Evolutionary conservation across 306 rosid genomes (phyloP).

Genomic region (Prunus persica): Prunus_persica_NCBIv2 NC_034013.1:13539501-13540000

Average conservation of each 20-base stretch:
- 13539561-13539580: constrained; percentile 28
- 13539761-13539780: constrained; percentile 34
- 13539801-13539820: constrained; percentile 16
- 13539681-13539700: constrained; percentile 27
- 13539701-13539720: constrained; percentile 29
- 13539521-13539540: constrained; percentile 32
- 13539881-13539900: constrained; percentile 39
- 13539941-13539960: constrained; percentile 80
- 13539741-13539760: constrained; percentile 19
- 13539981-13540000: constrained; percentile 54
- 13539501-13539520: constrained; percentile 36
- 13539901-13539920: constrained; percentile 47
- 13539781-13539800: constrained; percentile 26
- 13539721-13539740: constrained; percentile 32
- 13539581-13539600: constrained; percentile 36
- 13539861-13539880: constrained; percentile 31
- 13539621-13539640: constrained; percentile 32
- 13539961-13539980: constrained; percentile 62
- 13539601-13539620: constrained; percentile 32
- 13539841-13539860: constrained; percentile 27
- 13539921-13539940: constrained; percentile 69
- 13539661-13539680: constrained; percentile 21
- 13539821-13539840: constrained; percentile 7
- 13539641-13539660: constrained; percentile 24
- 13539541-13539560: constrained; percentile 25